These are phyloP conservation scores for Cladosporium sp. DNA, from an alignment of 2,329 filamentous ascomycete species.

Conservation along the genomic window DNA sequence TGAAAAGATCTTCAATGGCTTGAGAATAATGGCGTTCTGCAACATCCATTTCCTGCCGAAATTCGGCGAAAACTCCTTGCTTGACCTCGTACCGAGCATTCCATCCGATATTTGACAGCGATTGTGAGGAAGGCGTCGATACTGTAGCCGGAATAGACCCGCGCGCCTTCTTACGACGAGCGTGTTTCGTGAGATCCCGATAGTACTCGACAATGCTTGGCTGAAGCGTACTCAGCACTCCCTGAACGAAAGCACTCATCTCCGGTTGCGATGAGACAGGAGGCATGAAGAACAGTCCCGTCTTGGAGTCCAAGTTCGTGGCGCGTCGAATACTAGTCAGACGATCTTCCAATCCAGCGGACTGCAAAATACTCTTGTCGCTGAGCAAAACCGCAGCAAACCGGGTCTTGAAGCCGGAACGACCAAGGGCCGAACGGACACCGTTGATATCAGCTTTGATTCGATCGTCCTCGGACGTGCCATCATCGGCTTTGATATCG, in stretches of 20 bases:
- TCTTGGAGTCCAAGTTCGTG: slow-evolving; percentile 78
- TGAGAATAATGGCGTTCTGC: slow-evolving; percentile 83
- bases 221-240: slow-evolving; percentile 71
- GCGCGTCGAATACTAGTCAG: slow-evolving; percentile 75
- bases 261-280: slow-evolving; percentile 70
- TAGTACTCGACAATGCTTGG: slow-evolving; percentile 84
- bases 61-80: slow-evolving; percentile 84
- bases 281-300: slow-evolving; percentile 77
- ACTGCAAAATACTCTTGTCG: slow-evolving; percentile 62
- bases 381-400: slow-evolving; percentile 76
- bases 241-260: slow-evolving; percentile 70
- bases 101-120: slow-evolving; percentile 83
- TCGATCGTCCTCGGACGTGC: slow-evolving; percentile 71
- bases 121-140: slow-evolving; percentile 70
- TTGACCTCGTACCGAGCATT: slow-evolving; percentile 95
- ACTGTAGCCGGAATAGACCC: slow-evolving; percentile 76
- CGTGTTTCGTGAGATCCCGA: slow-evolving; percentile 87
- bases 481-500: slow-evolving; percentile 61
- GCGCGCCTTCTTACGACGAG: slow-evolving; percentile 81
- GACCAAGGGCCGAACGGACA: slow-evolving; percentile 66
- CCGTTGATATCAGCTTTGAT: slow-evolving; percentile 84
- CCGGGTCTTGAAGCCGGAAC: slow-evolving; percentile 74
- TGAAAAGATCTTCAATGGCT: slow-evolving; percentile 80
- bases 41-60: slow-evolving; percentile 86
- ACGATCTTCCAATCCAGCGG: slow-evolving; percentile 69